Base-by-base conservation (phyloP, 1,284 basidiomycete genomes). In the Pseudozyma flocculosa region DNA sequence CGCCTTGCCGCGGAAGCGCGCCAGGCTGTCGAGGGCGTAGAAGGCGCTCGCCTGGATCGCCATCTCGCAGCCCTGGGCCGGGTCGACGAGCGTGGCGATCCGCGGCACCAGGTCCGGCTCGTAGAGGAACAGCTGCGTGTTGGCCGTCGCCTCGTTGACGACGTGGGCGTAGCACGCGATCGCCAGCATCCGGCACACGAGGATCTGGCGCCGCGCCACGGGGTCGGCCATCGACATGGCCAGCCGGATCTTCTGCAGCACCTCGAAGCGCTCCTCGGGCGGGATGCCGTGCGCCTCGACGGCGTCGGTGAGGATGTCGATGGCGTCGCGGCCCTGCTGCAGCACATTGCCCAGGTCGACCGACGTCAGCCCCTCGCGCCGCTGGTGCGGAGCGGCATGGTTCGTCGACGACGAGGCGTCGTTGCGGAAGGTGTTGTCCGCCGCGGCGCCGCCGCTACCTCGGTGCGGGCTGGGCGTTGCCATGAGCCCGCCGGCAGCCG, bases 1-100 rank as follows among this genome's bases (percentile, higher is more conserved):
- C 36, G 90, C 84, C 75, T 88, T 90, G 61, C 81, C 82, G 52
- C 90, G 85, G 76, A 95, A 94, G 61, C 90, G 84, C 4, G 87
- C 88, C 52, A 95, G 84, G 4, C 90, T 90, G 78, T 98, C 95
- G 47, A 98, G 82, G 11, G 91, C 89, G 45, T 89, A 85, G 51
- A 98, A 83, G 14, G 92, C 89, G 3, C 89, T 87, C 2, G 87
- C 88, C 75, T 92, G 89, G 24, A 75, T 46, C 29, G 47, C 41
- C 48, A 66, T 57, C 40, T 66, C 58, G 36, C 63, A 43, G 29
- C 47, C 45, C 32, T 56, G 46, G 7, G 53, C 50, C 1, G 70
- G 66, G 18, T 69, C 65, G 39, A 73, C 47, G 17, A 78, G 55
- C 4, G 59, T 61, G 4, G 70, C 74, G 29, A 69, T 54, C 39